phyloP scores from a whole-genome alignment of 257 asterid species.

The Solanum raphanifolium region DNA sequence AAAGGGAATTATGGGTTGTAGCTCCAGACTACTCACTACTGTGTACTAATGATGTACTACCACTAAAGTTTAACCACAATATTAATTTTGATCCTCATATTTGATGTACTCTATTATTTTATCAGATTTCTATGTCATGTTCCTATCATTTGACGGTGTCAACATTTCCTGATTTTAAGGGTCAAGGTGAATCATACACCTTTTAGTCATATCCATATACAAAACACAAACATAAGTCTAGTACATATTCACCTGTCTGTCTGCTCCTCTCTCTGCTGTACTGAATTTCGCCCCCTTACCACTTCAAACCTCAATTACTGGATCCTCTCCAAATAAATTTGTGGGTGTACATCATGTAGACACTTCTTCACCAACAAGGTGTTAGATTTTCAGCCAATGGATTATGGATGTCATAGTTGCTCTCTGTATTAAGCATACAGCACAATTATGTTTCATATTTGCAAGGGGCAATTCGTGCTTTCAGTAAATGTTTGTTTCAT shows the following conservation, averaged over 20 bases:
- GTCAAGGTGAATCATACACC: background rate
- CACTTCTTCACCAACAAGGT: background rate
- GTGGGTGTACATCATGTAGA: background rate
- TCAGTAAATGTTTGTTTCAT: background rate
- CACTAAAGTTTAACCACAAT: background rate
- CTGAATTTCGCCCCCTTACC: background rate
- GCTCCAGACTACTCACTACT: background rate
- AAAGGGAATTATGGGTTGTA: background rate
- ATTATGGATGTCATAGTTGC: background rate
- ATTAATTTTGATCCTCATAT: background rate
- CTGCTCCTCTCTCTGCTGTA: background rate
- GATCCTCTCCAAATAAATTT: background rate
- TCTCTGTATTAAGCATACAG: background rate
- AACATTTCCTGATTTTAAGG: background rate
- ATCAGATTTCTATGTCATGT: background rate
- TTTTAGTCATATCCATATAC: background rate
- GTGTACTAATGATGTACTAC: background rate
- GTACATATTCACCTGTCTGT: background rate
- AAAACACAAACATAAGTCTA: background rate
- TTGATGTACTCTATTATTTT: background rate
- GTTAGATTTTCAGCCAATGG: background rate
- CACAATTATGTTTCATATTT: background rate
- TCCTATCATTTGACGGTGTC: background rate
- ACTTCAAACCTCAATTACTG: background rate
- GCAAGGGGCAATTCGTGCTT: background rate